phyloP scores from a whole-genome alignment of 306 rosid species.

The Cyamopsis tetragonoloba region DNA sequence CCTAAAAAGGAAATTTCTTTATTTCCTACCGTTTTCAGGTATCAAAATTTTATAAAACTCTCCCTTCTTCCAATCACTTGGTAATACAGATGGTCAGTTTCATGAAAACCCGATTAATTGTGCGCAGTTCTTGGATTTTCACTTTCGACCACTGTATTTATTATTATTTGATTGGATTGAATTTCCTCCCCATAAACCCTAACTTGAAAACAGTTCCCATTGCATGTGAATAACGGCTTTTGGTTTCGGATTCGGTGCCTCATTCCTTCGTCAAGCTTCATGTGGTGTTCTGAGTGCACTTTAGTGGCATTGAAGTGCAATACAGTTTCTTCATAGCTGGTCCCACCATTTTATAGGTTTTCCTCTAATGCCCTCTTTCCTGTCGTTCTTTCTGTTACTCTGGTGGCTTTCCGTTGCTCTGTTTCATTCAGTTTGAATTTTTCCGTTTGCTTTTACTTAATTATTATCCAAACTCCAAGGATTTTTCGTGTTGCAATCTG shows the following conservation, averaged over 20 bases:
- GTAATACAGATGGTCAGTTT: neutral
- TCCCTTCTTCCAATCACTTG: neutral
- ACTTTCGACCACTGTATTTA: neutral
- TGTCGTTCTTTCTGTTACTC: neutral
- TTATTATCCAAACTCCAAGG: neutral
- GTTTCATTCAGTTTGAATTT: neutral
- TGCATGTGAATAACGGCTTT: neutral
- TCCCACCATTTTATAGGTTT: constrained; percentile 40
- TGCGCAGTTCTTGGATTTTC: constrained; percentile 16
- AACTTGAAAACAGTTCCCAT: neutral
- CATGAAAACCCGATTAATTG: constrained; percentile 1
- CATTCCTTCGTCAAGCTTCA: neutral
- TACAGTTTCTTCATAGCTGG: neutral
- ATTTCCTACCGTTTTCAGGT: neutral
- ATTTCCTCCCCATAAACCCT: constrained; percentile 10
- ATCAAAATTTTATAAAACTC: neutral
- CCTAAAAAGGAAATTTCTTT: neutral
- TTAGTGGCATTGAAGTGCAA: constrained; percentile 22
- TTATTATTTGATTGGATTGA: constrained; percentile 16
- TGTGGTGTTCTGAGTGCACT: constrained; percentile 15
- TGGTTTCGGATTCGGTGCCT: constrained; percentile 12
- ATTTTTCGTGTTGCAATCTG: neutral
- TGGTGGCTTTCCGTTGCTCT: too few relatives aligned
- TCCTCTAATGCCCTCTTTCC: neutral
- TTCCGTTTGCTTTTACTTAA: constrained; percentile 1